Base-by-base conservation (phyloP, 257 asterid genomes). In the Solanum appendiculatum region DNA sequence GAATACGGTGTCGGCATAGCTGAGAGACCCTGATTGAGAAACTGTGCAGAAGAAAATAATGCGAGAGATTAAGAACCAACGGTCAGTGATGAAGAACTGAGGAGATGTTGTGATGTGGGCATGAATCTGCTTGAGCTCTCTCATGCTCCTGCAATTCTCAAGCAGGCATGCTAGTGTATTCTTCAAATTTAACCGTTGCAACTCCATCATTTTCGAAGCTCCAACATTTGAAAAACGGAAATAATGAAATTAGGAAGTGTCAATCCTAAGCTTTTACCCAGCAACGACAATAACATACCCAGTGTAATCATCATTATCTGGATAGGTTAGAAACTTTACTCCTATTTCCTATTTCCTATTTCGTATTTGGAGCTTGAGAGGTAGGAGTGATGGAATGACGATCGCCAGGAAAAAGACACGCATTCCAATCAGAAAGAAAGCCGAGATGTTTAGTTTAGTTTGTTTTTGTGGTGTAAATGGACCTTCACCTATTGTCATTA, bases 31-130 rank as follows among this genome's bases (percentile, higher is more conserved):
- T 0, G 90, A 90, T n/a, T 89, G 74, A 46, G 93, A 90, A 75
- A 86, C 90, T 2, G 93, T 69, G 87, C 94, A 93, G 31, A 89
- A 87, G 91, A 95, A 94, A 77, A 95, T 34, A 89, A 95, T 89
- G 83, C 98, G 97, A 63, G 98, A 94, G 82, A 88, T 44, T 88
- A 96, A 91, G 74, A 92, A 92, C 83, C 90, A 88, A 83, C 90
- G 92, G 36, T 94, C 94, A 58, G 77, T 20, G 48, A 88, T 86
- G 33, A 92, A 89, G 77, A 94, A 85, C 39, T 85, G 7, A 2
- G 96, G 93, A 12, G 96, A 91, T 33, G 86, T 87, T 2, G 87
- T 87, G 86, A 96, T 80, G 25, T 90, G 95, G 86, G 94, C 89
- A 82, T 93, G 97, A 81, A 96, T 92, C 92, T 92, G 94, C 84